Evolutionary conservation across 768 basidiomycete genomes (phyloP).

Genomic region (Amanita muscaria): DNA sequence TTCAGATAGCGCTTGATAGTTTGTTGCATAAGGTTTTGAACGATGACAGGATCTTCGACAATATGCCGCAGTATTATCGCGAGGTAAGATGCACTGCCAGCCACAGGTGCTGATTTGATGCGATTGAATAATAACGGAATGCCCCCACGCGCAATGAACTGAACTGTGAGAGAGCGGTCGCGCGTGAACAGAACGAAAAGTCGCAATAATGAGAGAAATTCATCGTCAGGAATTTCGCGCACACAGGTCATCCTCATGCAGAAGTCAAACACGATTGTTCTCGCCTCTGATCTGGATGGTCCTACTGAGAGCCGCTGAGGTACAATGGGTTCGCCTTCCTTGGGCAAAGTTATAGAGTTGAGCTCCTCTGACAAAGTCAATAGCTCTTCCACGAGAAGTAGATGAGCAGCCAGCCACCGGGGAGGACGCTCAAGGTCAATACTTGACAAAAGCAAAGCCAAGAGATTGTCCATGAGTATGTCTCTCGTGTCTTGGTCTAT

Average conservation of each 20-base stretch:
- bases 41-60: slow-evolving; percentile 62
- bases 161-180: slow-evolving; percentile 51
- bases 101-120: slow-evolving; percentile 50
- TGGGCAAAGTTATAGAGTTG: slow-evolving; percentile 51
- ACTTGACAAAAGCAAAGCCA: slow-evolving; percentile 57
- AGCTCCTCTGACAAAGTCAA: slow-evolving; percentile 73
- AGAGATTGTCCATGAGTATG: slow-evolving; percentile 55
- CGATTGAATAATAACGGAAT: slow-evolving; percentile 56
- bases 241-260: slow-evolving; percentile 63
- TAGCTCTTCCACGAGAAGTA: slow-evolving; percentile 81
- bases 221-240: slow-evolving; percentile 63
- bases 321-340: slow-evolving; percentile 57
- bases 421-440: slow-evolving; percentile 55
- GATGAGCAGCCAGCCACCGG: slow-evolving; percentile 80
- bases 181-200: slow-evolving; percentile 81
- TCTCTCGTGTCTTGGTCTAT: slow-evolving; percentile 44
- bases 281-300: slow-evolving; percentile 52
- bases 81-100: slow-evolving; percentile 74
- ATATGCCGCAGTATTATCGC: slow-evolving; percentile 87
- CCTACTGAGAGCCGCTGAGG: slow-evolving; percentile 47
- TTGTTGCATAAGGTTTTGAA: slow-evolving; percentile 71
- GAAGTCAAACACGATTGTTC: slow-evolving; percentile 64
- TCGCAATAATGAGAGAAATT: slow-evolving; percentile 73
- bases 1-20: slow-evolving; percentile 77
- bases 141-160: slow-evolving; percentile 64